phyloP scores from a whole-genome alignment of 2,329 filamentous ascomycete species.

The Talaromyces sp. region DNA sequence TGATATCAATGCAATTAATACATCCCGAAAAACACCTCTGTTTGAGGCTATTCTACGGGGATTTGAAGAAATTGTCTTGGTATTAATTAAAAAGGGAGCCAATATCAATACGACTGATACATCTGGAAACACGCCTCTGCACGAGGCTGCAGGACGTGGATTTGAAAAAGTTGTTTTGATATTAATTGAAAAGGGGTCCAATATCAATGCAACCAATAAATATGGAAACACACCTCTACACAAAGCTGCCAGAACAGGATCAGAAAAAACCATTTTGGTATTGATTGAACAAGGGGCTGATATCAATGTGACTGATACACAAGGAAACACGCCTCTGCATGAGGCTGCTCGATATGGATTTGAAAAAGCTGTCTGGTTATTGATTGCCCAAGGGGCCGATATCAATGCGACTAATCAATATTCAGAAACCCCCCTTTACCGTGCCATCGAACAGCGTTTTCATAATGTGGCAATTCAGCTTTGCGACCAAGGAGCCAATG shows the following conservation, averaged over 20 bases:
- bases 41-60: too few relatives aligned
- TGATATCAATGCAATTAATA: neutral
- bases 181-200: neutral
- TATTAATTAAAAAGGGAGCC: too few relatives aligned
- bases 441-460: too few relatives aligned
- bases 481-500: too few relatives aligned
- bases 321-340: neutral
- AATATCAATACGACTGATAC: neutral
- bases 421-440: neutral
- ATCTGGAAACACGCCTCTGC: neutral
- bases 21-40: neutral
- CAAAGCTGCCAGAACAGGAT: neutral
- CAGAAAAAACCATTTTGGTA: neutral
- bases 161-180: neutral
- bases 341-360: too few relatives aligned
- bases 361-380: neutral
- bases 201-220: neutral
- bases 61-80: neutral
- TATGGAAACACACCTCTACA: conserved; percentile 3
- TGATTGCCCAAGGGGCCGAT: neutral
- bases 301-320: neutral
- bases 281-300: neutral
- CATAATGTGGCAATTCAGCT: too few relatives aligned
- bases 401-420: neutral
- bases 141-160: neutral